Conservation (phyloP, 768 basidiomycete species). For the Pulveroboletus sp. region DNA sequence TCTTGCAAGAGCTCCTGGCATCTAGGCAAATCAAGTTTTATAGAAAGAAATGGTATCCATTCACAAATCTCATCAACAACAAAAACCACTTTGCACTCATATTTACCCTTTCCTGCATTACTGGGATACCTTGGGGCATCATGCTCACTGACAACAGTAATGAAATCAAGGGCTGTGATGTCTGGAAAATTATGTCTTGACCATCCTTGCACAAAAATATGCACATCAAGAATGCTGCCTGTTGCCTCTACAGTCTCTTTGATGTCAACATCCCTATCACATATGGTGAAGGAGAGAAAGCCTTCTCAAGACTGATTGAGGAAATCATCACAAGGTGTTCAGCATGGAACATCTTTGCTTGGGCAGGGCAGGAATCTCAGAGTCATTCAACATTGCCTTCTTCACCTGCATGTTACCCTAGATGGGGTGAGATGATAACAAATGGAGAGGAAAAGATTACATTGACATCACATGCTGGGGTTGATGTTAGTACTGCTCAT, state of each 20-base stretch:
- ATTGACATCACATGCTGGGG: no score
- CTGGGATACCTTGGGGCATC: conserved; percentile 1
- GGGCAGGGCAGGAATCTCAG: conserved; percentile 9
- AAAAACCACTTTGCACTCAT: not conserved
- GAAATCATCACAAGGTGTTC: not conserved
- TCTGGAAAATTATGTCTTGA: conserved; percentile 18
- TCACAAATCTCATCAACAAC: not conserved
- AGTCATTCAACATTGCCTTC: conserved; percentile 12
- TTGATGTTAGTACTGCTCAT: no score
- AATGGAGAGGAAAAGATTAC: no score
- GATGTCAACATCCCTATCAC: conserved; percentile 13
- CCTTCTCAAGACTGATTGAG: conserved; percentile 17
- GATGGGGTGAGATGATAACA: no score
- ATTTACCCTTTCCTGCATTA: not conserved
- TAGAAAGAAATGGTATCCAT: conserved; percentile 8
- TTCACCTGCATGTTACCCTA: conserved; percentile 11
- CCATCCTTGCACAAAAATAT: conserved; percentile 21
- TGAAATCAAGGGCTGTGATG: not conserved
- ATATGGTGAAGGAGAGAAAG: conserved; percentile 22
- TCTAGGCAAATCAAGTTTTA: conserved; percentile 20
- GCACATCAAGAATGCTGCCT: conserved; percentile 21
- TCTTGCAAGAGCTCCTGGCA: conserved; percentile 15
- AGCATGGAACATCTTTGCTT: conserved; percentile 13
- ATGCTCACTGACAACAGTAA: not conserved
- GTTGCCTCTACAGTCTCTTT: conserved; percentile 20